A percentile compares a stretch with the other conserved stretches of the same genome.
phyloP scores from a whole-genome alignment of 208 protist genomes.

The Trypanosoma boissoni region DNA sequence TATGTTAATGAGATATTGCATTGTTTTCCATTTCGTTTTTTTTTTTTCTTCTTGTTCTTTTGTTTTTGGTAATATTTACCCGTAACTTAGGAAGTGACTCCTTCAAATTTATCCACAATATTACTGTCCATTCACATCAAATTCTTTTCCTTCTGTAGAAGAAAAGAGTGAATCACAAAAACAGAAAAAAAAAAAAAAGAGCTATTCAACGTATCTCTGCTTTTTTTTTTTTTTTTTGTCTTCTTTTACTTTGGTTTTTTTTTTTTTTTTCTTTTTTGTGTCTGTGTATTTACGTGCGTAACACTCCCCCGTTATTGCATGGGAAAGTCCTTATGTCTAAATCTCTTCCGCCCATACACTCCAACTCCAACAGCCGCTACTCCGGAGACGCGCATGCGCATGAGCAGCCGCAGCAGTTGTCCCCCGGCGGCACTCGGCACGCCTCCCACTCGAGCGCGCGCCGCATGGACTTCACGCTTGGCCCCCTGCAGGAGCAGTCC shows the following conservation, averaged over 20 bases:
- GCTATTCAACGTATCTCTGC: not conserved
- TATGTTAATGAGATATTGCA: no score
- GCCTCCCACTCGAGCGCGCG: not conserved
- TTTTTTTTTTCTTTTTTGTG: not conserved
- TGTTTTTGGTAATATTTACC: no score
- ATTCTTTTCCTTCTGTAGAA: no score
- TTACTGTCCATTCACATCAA: no score
- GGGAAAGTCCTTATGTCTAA: slow-evolving; percentile 23
- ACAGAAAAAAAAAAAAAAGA: no score
- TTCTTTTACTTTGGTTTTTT: slow-evolving; percentile 7
- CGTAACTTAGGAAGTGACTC: no score
- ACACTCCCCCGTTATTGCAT: no score
- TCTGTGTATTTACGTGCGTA: no score
- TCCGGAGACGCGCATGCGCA: not conserved
- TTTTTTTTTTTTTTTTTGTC: slow-evolving; percentile 8
- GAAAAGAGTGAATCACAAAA: no score
- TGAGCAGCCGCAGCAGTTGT: no score
- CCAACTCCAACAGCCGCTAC: not conserved
- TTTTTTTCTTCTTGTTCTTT: slow-evolving; percentile 17
- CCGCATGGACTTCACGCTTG: slow-evolving; percentile 67
- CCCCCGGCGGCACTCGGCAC: not conserved
- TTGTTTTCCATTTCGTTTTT: slow-evolving; percentile 16
- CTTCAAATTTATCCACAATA: no score
- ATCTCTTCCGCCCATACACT: slow-evolving; percentile 17
- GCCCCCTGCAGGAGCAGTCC: slow-evolving; percentile 56